A percentile compares a stretch with the other conserved stretches of the same genome.
These are phyloP conservation scores for Sugiyamaella xylanicola DNA, from an alignment of 1,139 yeast genomes.

Conservation along the genomic window DNA sequence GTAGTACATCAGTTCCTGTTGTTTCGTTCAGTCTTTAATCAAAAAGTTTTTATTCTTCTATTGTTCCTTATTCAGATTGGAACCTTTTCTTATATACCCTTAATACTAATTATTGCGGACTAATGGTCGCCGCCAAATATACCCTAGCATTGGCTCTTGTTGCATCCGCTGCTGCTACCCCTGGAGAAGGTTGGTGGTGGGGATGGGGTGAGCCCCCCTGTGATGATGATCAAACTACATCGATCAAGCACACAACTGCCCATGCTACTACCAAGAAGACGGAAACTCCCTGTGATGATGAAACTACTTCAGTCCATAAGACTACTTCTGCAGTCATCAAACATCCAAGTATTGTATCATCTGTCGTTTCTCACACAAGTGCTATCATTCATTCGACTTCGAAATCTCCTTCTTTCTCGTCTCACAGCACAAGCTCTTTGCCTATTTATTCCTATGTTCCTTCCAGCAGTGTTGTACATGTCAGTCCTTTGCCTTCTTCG, in stretches of 20 bases:
- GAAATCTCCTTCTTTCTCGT: too few species aligned
- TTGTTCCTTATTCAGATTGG: not conserved
- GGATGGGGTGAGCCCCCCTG: constrained; percentile 1
- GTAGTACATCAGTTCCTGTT: not conserved
- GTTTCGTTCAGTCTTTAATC: not conserved
- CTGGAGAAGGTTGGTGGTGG: not conserved
- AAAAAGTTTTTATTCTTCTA: not conserved
- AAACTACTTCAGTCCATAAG: not conserved
- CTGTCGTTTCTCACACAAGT: not conserved
- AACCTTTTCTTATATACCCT: not conserved
- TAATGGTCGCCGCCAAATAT: constrained; percentile 10
- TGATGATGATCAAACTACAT: not conserved
- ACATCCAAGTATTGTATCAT: not conserved
- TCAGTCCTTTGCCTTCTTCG: not conserved
- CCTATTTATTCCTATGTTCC: too few species aligned
- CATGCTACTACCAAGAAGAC: not conserved
- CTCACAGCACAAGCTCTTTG: not conserved
- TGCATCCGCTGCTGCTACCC: constrained; percentile 14
- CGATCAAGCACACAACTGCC: not conserved
- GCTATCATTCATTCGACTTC: not conserved
- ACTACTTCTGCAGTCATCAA: not conserved
- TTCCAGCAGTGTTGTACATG: not conserved
- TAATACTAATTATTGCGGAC: not conserved
- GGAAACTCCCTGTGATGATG: constrained; percentile 6
- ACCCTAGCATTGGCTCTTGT: constrained; percentile 10